Evolutionary conservation across 768 basidiomycete species (phyloP).

Genomic region (Flagelloscypha sp.): DNA sequence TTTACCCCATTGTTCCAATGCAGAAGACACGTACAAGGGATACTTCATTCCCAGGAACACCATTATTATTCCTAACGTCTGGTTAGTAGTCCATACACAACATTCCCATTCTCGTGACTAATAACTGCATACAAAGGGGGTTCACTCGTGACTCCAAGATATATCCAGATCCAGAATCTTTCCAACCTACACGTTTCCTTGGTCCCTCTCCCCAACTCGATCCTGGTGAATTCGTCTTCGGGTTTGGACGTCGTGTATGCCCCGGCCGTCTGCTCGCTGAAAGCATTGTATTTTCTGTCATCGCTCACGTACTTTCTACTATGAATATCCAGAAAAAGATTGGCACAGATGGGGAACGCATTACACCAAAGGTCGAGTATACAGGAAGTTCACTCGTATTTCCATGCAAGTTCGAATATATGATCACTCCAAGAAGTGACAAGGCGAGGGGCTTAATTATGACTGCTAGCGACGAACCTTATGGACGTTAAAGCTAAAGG

Average conservation of each 20-base stretch:
- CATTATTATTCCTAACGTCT: conserved; percentile 15
- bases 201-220: conserved; percentile 1
- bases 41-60: conserved; percentile 13
- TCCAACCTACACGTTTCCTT: conserved; percentile 8
- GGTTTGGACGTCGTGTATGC: conserved; percentile 4
- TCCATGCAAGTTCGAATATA: no score
- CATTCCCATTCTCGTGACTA: no score
- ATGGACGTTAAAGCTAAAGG: no score
- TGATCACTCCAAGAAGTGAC: no score
- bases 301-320: conserved; percentile 5
- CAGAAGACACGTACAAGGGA: conserved; percentile 10
- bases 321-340: conserved; percentile 4
- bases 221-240: background rate
- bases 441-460: no score
- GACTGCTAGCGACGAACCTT: no score
- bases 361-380: no score
- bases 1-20: conserved; percentile 5
- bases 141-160: conserved; percentile 19
- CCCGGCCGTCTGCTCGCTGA: conserved; percentile 9
- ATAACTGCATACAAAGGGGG: no score
- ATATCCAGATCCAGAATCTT: conserved; percentile 8
- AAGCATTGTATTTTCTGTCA: conserved; percentile 5
- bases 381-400: no score
- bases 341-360: conserved; percentile 5
- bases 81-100: conserved; percentile 12